Percentiles rank a stretch among this genome's conserved stretches.
These are phyloP conservation scores for Choricystis sp. DNA, from an alignment of 139 green algal species.

Conservation along the genomic window DNA sequence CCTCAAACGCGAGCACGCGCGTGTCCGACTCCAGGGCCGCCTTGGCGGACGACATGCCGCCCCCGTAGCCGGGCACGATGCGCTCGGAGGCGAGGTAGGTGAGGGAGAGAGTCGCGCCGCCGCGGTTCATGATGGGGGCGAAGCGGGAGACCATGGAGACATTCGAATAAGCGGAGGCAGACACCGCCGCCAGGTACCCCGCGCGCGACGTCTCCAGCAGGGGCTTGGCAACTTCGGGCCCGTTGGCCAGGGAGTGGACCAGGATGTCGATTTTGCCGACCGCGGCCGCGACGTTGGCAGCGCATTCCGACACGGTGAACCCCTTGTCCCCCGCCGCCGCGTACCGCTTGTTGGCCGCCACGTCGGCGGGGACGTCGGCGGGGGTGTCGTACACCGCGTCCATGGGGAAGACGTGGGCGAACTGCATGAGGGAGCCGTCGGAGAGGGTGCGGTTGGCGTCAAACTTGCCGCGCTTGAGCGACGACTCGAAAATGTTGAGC, in stretches of 20 bases:
- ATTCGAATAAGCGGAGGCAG: constrained; percentile 90
- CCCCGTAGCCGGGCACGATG: constrained; percentile 93
- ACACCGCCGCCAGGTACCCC: constrained; percentile 92
- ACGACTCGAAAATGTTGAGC: constrained; percentile 93
- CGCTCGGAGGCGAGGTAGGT: constrained; percentile 88
- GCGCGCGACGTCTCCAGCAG: constrained; percentile 85
- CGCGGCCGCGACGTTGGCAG: constrained; percentile 45
- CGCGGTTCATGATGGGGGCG: constrained; percentile 46
- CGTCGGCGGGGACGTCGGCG: constrained; percentile 89
- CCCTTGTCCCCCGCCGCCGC: constrained; percentile 38
- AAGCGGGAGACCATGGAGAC: constrained; percentile 79
- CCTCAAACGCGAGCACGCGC: constrained; percentile 91
- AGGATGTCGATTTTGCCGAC: constrained; percentile 88
- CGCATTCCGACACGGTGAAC: constrained; percentile 83
- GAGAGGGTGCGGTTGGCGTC: constrained; percentile 79
- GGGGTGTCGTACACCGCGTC: constrained; percentile 94
- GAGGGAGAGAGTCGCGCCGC: constrained; percentile 74
- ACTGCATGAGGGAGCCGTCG: constrained; percentile 84
- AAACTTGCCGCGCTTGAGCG: constrained; percentile 81
- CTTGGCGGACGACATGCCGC: constrained; percentile 96
- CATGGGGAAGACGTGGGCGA: constrained; percentile 91
- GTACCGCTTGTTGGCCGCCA: constrained; percentile 92
- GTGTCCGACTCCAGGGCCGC: constrained; percentile 90
- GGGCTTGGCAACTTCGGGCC: constrained; percentile 90
- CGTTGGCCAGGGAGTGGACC: constrained; percentile 97